Evolutionary conservation across 768 basidiomycete genomes (phyloP).

Genomic region (Amanita jacksonii): DNA sequence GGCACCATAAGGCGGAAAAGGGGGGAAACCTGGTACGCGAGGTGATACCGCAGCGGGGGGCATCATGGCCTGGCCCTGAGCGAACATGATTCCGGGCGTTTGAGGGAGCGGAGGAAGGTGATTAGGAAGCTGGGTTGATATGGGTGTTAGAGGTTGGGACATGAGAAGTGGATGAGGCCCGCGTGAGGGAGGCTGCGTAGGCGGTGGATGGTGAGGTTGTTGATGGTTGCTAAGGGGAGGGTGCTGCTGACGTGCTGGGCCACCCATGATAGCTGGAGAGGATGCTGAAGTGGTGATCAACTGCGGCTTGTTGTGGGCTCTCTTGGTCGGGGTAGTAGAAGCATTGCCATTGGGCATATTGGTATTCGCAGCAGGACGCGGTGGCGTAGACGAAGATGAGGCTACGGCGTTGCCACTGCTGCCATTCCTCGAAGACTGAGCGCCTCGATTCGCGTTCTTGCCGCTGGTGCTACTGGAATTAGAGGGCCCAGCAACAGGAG

Average conservation of each 20-base stretch:
- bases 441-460: constrained; percentile 32
- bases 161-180: constrained; percentile 18
- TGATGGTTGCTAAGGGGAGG: constrained; percentile 17
- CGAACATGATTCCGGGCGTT: constrained; percentile 38
- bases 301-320: constrained; percentile 45
- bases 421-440: constrained; percentile 27
- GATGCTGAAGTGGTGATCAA: constrained; percentile 15
- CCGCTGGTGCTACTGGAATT: constrained; percentile 14
- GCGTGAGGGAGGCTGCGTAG: constrained; percentile 17
- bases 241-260: constrained; percentile 19
- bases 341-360: constrained; percentile 25
- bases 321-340: constrained; percentile 37
- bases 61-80: constrained; percentile 30
- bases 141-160: constrained; percentile 41
- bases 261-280: constrained; percentile 19
- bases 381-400: constrained; percentile 31
- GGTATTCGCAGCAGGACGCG: constrained; percentile 31
- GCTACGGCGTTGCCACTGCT: constrained; percentile 25
- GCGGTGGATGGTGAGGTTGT: constrained; percentile 18
- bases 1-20: constrained; percentile 45
- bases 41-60: constrained; percentile 45
- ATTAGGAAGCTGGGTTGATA: constrained; percentile 35
- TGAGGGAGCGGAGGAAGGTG: constrained; percentile 33
- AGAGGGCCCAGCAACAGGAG: constrained; percentile 18
- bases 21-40: constrained; percentile 39